Percentiles rank a stretch among this genome's conserved stretches.
Evolutionary conservation across 208 protist genomes (phyloP).

Genomic region (Endotrypanum monterogeii): DNA sequence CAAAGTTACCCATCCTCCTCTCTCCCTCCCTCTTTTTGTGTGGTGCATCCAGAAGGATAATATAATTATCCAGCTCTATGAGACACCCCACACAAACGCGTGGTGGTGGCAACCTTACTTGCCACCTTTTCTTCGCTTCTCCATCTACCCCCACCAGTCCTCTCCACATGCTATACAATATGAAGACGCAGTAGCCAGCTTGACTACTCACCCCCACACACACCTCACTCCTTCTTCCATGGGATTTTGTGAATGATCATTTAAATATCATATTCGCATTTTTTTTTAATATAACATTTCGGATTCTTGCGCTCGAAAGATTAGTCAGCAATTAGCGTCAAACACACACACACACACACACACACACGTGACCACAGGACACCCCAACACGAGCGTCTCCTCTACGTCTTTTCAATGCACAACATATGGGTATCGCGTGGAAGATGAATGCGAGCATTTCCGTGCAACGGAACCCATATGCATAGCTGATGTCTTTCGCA

Average conservation of each 20-base stretch:
- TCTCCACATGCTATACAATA: neutral
- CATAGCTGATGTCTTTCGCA: neutral
- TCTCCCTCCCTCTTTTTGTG: neutral
- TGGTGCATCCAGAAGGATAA: neutral
- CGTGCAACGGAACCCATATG: neutral
- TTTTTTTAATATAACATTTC: slow-evolving; percentile 1
- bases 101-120: neutral
- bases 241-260: neutral
- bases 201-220: neutral
- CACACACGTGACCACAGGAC: neutral
- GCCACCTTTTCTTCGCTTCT: neutral
- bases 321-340: neutral
- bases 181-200: neutral
- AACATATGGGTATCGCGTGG: neutral
- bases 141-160: neutral
- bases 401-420: neutral
- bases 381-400: neutral
- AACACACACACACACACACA: neutral
- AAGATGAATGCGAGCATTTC: neutral
- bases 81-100: neutral
- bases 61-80: no score
- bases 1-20: no score
- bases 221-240: neutral
- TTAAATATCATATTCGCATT: neutral
- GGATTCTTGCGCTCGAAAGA: neutral